phyloP scores from a whole-genome alignment of 2,329 filamentous ascomycete species.

The Stenocarpella maydis region DNA sequence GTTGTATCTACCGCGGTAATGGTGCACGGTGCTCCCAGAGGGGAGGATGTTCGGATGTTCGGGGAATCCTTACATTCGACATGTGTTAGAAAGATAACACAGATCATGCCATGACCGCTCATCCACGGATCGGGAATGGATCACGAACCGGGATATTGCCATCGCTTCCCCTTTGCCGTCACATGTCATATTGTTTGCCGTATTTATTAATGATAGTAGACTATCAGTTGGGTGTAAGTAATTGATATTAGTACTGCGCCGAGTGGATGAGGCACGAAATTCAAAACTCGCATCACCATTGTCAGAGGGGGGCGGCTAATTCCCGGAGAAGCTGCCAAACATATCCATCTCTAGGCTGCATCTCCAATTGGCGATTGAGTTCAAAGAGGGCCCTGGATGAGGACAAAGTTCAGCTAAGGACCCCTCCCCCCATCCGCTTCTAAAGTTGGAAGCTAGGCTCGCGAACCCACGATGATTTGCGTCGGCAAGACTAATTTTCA shows the following conservation, averaged over 20 bases:
- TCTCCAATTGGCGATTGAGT: not conserved
- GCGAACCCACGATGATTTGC: not conserved
- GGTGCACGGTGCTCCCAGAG: not conserved
- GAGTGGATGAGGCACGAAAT: not conserved
- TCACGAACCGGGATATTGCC: not conserved
- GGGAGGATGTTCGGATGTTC: no score
- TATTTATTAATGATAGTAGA: no score
- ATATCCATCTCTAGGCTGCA: not conserved
- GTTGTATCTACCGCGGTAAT: not conserved
- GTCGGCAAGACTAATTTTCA: not conserved
- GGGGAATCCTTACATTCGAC: no score
- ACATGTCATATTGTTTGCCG: not conserved
- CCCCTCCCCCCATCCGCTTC: not conserved
- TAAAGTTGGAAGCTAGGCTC: no score
- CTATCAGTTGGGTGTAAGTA: not conserved
- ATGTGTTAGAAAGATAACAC: no score
- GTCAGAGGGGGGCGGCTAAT: no score
- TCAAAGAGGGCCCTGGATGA: not conserved
- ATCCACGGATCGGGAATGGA: not conserved
- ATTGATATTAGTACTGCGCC: not conserved
- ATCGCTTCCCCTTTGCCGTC: not conserved
- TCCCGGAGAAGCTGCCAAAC: no score
- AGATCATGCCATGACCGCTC: not conserved
- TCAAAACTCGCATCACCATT: no score
- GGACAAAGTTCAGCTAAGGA: not conserved